phyloP scores from a whole-genome alignment of 2,329 filamentous ascomycete genomes.

The Apiospora marii region DNA sequence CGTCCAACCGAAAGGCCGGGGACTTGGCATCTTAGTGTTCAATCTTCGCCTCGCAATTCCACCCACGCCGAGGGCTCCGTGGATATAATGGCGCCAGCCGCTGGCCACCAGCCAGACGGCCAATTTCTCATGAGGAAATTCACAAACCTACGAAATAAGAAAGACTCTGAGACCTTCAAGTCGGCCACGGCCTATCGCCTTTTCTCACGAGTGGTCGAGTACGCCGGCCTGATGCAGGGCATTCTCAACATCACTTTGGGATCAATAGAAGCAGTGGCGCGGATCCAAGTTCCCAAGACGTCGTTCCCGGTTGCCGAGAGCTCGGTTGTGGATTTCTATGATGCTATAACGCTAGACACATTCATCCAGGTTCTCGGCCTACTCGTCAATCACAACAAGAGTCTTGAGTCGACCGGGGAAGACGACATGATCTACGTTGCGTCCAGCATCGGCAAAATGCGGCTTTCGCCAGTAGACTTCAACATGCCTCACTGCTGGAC shows the following conservation, averaged over 20 bases:
- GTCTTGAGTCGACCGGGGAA: neutral
- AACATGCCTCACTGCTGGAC: neutral
- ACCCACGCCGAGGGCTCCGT: neutral
- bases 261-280: neutral
- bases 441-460: neutral
- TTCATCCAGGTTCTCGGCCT: neutral
- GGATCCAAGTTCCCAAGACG: neutral
- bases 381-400: neutral
- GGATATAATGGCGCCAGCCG: neutral
- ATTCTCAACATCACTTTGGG: neutral
- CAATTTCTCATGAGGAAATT: neutral
- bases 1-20: too few species aligned
- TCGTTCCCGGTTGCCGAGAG: neutral
- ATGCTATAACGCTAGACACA: neutral
- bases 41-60: neutral
- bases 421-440: conserved; percentile 1
- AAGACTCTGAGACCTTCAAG: neutral
- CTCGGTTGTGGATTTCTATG: neutral
- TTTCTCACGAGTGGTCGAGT: neutral
- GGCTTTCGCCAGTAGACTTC: neutral
- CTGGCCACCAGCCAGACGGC: neutral
- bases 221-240: neutral
- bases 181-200: neutral
- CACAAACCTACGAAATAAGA: neutral
- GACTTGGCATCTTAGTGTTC: neutral